Evolutionary conservation across 2,329 filamentous ascomycete species (phyloP).

Genomic region (Diaporthe caulivora): DNA sequence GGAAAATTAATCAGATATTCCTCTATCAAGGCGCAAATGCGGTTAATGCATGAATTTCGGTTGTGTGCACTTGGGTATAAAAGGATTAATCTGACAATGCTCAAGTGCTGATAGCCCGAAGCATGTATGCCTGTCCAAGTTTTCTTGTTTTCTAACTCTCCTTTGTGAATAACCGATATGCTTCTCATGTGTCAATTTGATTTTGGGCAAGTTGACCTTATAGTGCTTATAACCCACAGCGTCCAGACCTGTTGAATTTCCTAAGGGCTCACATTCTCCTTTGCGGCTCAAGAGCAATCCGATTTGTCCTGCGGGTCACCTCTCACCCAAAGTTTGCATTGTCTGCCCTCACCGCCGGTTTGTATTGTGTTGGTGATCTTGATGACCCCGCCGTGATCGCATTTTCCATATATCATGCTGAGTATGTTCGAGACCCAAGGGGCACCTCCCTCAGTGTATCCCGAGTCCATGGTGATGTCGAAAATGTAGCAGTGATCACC

Average conservation of each 20-base stretch:
- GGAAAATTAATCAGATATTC: rapidly evolving
- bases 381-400: neutral
- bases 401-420: neutral
- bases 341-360: no score
- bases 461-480: neutral
- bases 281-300: neutral
- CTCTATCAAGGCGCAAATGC: neutral
- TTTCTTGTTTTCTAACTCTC: no score
- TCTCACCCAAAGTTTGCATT: neutral
- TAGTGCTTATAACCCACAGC: no score
- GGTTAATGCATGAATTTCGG: neutral
- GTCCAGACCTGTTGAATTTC: neutral
- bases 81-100: no score
- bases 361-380: neutral
- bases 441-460: neutral
- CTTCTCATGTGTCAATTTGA: neutral
- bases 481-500: neutral
- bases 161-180: neutral
- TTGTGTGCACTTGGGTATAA: neutral
- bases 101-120: no score
- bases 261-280: neutral
- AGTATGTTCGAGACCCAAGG: neutral
- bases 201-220: neutral
- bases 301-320: neutral
- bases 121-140: no score